Conservation (phyloP, 345 rosid genomes). For the Camelina sativa region DNA sequence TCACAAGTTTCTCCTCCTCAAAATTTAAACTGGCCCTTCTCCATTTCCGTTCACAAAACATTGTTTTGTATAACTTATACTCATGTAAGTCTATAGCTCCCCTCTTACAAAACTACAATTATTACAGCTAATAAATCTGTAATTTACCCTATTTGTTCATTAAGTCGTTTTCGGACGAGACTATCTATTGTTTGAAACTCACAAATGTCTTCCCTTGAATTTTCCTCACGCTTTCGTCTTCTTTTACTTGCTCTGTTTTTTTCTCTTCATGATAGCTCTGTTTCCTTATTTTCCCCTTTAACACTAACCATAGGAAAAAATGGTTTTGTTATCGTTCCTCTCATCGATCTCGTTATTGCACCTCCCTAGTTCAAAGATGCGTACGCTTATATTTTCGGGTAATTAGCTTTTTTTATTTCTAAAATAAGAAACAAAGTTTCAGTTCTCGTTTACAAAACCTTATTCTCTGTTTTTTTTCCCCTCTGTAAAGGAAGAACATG, state of each 20-base stretch:
- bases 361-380: constrained; percentile 14
- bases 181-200: constrained; percentile 25
- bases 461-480: constrained; percentile 5
- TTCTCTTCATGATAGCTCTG: constrained; percentile 38
- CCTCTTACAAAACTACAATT: neutral
- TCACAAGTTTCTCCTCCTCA: constrained; percentile 29
- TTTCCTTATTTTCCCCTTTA: constrained; percentile 34
- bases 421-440: neutral
- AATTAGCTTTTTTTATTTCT: neutral
- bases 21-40: constrained; percentile 42
- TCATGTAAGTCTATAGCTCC: constrained; percentile 42
- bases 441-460: neutral
- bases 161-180: constrained; percentile 38
- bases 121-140: neutral
- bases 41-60: constrained; percentile 41
- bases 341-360: constrained; percentile 18
- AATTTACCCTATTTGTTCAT: constrained; percentile 8
- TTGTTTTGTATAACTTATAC: constrained; percentile 35
- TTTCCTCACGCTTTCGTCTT: constrained; percentile 25
- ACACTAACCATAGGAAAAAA: constrained; percentile 23
- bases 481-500: constrained; percentile 52
- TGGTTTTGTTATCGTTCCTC: neutral
- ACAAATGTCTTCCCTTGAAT: constrained; percentile 34
- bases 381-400: constrained; percentile 11
- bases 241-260: constrained; percentile 24